Evolutionary conservation across 805 yeast genomes (phyloP), one percentile per base, ranked within the genome.

Genomic region (Barnettozyma sp.): DNA sequence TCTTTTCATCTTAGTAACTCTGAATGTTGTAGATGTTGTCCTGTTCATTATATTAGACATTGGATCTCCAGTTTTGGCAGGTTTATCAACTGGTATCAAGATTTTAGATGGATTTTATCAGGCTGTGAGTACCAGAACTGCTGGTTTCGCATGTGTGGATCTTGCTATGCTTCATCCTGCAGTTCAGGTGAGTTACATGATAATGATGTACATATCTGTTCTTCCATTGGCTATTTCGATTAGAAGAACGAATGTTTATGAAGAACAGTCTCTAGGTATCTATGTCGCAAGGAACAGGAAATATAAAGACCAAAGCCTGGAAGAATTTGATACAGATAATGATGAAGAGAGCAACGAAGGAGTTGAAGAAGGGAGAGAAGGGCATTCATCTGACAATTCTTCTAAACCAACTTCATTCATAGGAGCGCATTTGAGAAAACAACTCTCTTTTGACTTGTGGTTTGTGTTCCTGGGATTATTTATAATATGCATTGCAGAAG

Each of bases 161-260:
- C 59, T 92, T 26, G 63, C 85, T 3, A 55, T 58, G 27, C 65
- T 92, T 30, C 92, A 87, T 51, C 92, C 97, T 1, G 92, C 95
- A 0, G 84, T 90, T 34, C 95, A 87, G 57, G 94, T 92, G 20
- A 78, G 92, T 48, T 92, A 92, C 56, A 71, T 86, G 78, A 71
- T 92, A 41, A 90, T 92, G 97, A 92, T 92, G 98, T 92, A 92
- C 62, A 87, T 92, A 19, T 90, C 97, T 12, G 97, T 90, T 29
- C 68, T 88, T 54, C 99, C 99, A 1, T 65, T 92, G 48, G 98
- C 99, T 22, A 92, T 92, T 45, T 85, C 96, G 25, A 87, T 92
- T 43, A 77, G 99, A 63, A 74, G 97, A 57, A 92, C 98, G 14
- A 92, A 92, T 56, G 99, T 92, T 37, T 92, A 92, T 62, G 99